These are phyloP conservation scores for Ceratobasidium sp. DNA, from an alignment of 1,284 basidiomycete species.

Conservation along the genomic window DNA sequence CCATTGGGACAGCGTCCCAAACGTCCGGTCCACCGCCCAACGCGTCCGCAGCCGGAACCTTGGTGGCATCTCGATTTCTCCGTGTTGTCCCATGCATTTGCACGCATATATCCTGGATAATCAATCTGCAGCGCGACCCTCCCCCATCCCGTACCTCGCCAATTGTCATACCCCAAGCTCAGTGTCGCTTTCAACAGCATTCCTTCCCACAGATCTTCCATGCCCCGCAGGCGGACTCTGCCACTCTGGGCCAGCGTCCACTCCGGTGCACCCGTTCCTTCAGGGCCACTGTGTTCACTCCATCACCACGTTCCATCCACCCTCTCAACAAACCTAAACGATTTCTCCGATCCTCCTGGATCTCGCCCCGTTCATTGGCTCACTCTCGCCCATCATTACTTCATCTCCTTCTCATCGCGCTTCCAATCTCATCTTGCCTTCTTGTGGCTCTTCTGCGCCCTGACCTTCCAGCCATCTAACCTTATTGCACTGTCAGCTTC, in stretches of 20 bases:
- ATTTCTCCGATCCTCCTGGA: conserved; percentile 32
- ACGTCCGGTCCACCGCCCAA: not conserved
- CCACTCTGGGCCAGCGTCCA: not conserved
- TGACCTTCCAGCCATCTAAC: conserved; percentile 12
- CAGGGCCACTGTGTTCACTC: not conserved
- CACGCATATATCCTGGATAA: not conserved
- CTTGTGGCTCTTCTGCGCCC: conserved; percentile 11
- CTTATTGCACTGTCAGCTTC: not conserved
- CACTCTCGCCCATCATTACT: conserved; percentile 24
- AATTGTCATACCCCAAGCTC: too few species aligned
- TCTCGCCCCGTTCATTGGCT: conserved; percentile 5
- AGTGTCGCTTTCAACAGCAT: not conserved
- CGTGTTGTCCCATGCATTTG: not conserved
- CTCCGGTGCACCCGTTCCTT: not conserved
- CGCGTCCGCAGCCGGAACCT: not conserved
- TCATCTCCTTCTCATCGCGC: not conserved
- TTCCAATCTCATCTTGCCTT: not conserved
- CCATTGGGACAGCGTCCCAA: not conserved
- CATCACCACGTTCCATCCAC: not conserved
- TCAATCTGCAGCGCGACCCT: too few species aligned
- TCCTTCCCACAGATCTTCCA: not conserved
- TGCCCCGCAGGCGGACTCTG: not conserved
- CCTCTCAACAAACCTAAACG: conserved; percentile 10
- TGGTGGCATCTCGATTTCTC: not conserved
- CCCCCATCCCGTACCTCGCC: too few species aligned